Percentiles rank a stretch among this genome's conserved stretches.
Evolutionary conservation across 108 stramenopile species (phyloP).

Genomic region (Cafeteria roenbergensis): DNA sequence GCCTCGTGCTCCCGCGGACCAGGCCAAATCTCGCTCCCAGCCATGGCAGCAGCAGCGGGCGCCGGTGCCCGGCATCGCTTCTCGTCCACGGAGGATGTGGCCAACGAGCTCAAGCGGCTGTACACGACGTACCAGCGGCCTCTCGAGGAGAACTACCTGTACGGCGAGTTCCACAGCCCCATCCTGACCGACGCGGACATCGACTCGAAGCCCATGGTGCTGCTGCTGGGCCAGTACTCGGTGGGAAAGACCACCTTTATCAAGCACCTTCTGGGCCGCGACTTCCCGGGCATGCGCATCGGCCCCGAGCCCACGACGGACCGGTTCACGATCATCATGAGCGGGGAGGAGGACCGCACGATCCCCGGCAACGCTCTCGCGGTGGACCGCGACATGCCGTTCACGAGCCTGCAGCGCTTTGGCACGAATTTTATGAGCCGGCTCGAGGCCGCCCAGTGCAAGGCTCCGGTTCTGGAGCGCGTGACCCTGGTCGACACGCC

Average conservation of each 20-base stretch:
- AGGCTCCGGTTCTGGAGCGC: slow-evolving; percentile 59
- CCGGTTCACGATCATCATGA: slow-evolving; percentile 82
- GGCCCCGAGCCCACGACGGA: slow-evolving; percentile 97
- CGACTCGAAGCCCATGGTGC: slow-evolving; percentile 54
- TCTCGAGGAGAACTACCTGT: no score
- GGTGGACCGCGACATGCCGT: slow-evolving; percentile 84
- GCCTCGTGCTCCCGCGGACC: no score
- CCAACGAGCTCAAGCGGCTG: no score
- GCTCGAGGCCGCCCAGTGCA: slow-evolving; percentile 78
- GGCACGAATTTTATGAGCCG: slow-evolving; percentile 85
- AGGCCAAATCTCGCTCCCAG: no score
- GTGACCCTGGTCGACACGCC: slow-evolving; percentile 87
- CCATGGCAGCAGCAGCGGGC: no score
- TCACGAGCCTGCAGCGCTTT: slow-evolving; percentile 76
- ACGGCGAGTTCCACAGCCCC: slow-evolving; percentile 31
- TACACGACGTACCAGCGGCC: no score
- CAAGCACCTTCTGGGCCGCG: slow-evolving; percentile 33
- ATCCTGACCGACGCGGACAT: slow-evolving; percentile 49
- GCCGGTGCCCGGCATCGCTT: no score
- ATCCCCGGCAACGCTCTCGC: slow-evolving; percentile 96
- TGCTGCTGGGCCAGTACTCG: slow-evolving; percentile 51
- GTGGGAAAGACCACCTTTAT: slow-evolving; percentile 59
- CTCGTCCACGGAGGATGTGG: no score
- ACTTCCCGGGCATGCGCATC: slow-evolving; percentile 64
- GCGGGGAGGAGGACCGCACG: slow-evolving; percentile 80